phyloP scores from a whole-genome alignment of 2,329 filamentous ascomycete species.

The Diaporthe nobilis region DNA sequence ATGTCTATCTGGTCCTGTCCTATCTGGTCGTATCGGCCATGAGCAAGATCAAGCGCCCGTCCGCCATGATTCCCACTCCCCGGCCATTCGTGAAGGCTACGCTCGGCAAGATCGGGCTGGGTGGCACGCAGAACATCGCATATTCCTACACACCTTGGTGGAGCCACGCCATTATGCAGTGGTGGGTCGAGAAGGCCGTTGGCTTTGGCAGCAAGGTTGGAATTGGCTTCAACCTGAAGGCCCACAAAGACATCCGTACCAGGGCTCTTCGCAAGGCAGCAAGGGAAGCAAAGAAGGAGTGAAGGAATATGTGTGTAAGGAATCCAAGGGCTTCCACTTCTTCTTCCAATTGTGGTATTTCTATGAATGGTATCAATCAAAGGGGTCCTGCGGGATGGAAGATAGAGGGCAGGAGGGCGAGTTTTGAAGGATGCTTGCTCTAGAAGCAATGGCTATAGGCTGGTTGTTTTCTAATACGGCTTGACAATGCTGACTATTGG shows the following conservation, averaged over 20 bases:
- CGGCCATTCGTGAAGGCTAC: slow-evolving; percentile 85
- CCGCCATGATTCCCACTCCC: slow-evolving; percentile 83
- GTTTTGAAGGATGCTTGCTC: neutral
- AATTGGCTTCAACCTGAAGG: slow-evolving; percentile 69
- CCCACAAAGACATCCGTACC: slow-evolving; percentile 87
- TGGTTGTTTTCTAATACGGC: neutral
- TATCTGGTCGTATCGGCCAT: slow-evolving; percentile 97
- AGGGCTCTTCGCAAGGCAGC: slow-evolving; percentile 88
- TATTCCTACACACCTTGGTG: slow-evolving; percentile 94
- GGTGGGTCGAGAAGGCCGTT: slow-evolving; percentile 76
- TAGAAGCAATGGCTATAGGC: neutral
- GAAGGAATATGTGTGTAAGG: neutral
- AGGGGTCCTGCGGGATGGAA: slow-evolving; percentile 6
- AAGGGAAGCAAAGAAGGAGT: slow-evolving; percentile 80
- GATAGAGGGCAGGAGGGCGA: neutral
- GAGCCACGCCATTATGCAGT: slow-evolving; percentile 91
- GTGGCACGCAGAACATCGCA: slow-evolving; percentile 82
- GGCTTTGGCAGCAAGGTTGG: slow-evolving; percentile 64
- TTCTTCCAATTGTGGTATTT: neutral
- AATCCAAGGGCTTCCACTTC: neutral
- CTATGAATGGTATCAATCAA: slow-evolving; percentile 2
- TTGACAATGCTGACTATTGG: neutral
- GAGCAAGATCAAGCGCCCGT: slow-evolving; percentile 92
- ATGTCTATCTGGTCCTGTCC: slow-evolving; percentile 91
- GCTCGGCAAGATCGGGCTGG: slow-evolving; percentile 85